Evolutionary conservation across 768 basidiomycete genomes (phyloP).

Genomic region (Chlorophyllum brunneum): DNA sequence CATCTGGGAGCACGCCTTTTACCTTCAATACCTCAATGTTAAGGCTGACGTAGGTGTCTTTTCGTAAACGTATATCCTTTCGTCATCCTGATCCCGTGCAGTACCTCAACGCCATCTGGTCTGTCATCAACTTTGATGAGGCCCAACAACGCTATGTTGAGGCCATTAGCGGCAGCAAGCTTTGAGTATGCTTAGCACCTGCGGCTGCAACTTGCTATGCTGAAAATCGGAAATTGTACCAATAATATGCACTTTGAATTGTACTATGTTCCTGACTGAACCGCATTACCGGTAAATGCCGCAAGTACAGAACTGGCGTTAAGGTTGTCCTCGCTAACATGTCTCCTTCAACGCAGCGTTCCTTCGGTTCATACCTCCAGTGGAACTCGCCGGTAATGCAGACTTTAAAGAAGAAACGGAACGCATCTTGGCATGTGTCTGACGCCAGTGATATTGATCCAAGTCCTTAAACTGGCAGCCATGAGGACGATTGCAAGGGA

Average conservation of each 20-base stretch:
- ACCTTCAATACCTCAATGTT: constrained; percentile 83
- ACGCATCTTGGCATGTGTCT: too few species aligned
- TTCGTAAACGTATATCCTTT: constrained; percentile 25
- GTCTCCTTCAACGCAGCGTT: too few species aligned
- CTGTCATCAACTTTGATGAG: constrained; percentile 93
- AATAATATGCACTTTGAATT: not conserved
- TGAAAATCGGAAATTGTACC: not conserved
- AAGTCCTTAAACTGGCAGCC: too few species aligned
- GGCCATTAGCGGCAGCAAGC: constrained; percentile 23
- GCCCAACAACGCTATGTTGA: constrained; percentile 60
- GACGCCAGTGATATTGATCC: too few species aligned
- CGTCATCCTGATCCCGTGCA: constrained; percentile 30
- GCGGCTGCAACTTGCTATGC: not conserved
- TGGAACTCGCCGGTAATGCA: too few species aligned
- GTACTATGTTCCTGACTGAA: too few species aligned
- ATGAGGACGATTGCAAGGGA: too few species aligned
- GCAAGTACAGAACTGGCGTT: too few species aligned
- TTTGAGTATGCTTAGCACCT: constrained; percentile 1
- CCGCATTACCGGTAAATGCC: too few species aligned
- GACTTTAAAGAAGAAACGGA: too few species aligned
- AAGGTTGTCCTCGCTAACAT: too few species aligned
- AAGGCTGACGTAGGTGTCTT: constrained; percentile 78
- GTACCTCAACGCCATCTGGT: constrained; percentile 96
- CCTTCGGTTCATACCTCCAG: too few species aligned
- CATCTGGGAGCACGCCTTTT: constrained; percentile 96